Evolutionary conservation across 148 eudicot species (phyloP).

Genomic region (Silene conica): DNA sequence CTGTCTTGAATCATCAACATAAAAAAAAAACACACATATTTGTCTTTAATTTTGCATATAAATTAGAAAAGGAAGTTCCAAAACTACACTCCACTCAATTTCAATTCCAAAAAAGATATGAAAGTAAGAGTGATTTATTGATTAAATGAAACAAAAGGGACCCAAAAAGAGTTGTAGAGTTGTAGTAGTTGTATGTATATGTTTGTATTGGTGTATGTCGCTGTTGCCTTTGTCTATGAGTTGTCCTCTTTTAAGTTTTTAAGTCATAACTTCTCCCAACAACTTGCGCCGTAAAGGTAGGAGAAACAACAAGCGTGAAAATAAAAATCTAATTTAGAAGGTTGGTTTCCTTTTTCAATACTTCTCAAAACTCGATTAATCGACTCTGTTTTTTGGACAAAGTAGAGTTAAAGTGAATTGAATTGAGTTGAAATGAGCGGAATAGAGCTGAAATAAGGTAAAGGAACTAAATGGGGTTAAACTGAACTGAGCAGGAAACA

Average conservation of each 20-base stretch:
- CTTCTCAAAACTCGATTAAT: no score
- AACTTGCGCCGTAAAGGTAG: conserved; percentile 4
- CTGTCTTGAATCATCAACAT: conserved; percentile 15
- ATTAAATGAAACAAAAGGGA: neutral
- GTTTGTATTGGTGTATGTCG: neutral
- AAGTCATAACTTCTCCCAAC: neutral
- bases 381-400: no score
- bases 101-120: neutral
- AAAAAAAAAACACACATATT: neutral
- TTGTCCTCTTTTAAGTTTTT: neutral
- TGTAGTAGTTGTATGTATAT: no score
- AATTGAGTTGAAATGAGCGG: no score
- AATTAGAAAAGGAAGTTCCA: neutral
- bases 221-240: conserved; percentile 5
- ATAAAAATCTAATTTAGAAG: no score
- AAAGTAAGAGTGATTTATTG: neutral
- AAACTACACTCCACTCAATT: conserved; percentile 3
- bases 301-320: neutral
- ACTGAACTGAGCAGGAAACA: no score
- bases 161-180: neutral
- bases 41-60: neutral
- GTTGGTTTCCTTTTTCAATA: no score
- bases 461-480: no score
- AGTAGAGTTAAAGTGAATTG: no score
- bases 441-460: no score